A percentile compares a stretch with the other conserved stretches of the same genome.
Evolutionary conservation across 176 grass and related monocot species (phyloP).

Genomic region (Bromus sterilis): DNA sequence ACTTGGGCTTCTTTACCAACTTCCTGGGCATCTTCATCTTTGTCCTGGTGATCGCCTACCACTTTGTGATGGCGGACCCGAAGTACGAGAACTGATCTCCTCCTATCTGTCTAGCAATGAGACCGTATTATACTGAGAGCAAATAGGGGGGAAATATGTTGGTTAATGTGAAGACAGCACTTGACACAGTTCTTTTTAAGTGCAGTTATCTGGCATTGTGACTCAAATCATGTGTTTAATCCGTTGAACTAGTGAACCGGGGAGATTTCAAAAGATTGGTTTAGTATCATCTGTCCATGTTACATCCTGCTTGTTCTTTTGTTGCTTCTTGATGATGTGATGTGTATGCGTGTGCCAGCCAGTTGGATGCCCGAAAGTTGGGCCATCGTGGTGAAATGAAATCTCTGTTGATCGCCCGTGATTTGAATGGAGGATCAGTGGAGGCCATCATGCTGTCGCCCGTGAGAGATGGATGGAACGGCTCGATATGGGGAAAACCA

Average conservation of each 20-base stretch:
- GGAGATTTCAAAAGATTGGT: not conserved
- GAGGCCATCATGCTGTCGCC: conserved; percentile 16
- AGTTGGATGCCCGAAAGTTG: too few species aligned
- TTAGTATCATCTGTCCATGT: not conserved
- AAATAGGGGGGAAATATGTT: not conserved
- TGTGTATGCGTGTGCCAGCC: not conserved
- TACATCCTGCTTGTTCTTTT: not conserved
- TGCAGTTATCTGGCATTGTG: not conserved
- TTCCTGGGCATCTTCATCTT: conserved; percentile 92
- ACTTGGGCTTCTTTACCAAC: conserved; percentile 85
- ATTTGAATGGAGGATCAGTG: not conserved
- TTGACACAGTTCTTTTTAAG: not conserved
- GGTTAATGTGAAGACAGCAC: not conserved
- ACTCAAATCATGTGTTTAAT: not conserved
- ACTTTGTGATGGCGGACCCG: conserved; percentile 40
- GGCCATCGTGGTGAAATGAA: too few species aligned
- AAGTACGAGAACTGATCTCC: conserved; percentile 40
- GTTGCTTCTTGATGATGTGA: not conserved
- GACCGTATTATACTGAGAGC: not conserved
- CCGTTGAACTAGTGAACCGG: conserved; percentile 1
- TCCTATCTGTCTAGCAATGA: not conserved
- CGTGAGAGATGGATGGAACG: not conserved
- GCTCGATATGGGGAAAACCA: not conserved
- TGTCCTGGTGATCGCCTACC: conserved; percentile 66
- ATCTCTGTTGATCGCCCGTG: too few species aligned